phyloP scores from a whole-genome alignment of 352 stramenopile genomes.

The Globisporangium mamillatum region DNA sequence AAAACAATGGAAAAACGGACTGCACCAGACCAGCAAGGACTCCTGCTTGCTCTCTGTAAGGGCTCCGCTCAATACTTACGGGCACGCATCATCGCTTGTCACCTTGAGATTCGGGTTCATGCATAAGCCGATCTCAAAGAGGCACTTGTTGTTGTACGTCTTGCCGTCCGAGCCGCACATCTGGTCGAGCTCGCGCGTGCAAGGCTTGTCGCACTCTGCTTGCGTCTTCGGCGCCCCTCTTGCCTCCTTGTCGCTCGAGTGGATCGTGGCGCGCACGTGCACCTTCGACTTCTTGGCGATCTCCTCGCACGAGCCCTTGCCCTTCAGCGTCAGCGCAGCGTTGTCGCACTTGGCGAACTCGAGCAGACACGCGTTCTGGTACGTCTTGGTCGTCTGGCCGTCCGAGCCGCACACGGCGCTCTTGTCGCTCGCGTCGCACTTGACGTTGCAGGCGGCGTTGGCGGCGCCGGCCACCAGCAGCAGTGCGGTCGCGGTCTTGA shows the following conservation, averaged over 20 bases:
- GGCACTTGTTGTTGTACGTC: slow-evolving; percentile 24
- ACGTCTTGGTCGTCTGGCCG: slow-evolving; percentile 20
- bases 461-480: not conserved
- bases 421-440: slow-evolving; percentile 19
- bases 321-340: slow-evolving; percentile 6
- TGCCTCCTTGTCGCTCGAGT: slow-evolving; percentile 2
- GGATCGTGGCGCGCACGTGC: slow-evolving; percentile 14
- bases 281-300: not conserved
- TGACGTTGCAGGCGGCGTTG: slow-evolving; percentile 12
- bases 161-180: slow-evolving; percentile 18
- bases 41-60: not conserved
- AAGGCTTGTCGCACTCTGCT: slow-evolving; percentile 10
- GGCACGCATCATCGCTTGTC: slow-evolving; percentile 12
- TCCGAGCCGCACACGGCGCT: slow-evolving; percentile 19
- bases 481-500: slow-evolving; percentile 5
- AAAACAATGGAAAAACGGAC: not conserved
- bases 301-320: slow-evolving; percentile 5
- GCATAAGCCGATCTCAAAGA: slow-evolving; percentile 19
- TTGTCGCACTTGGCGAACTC: slow-evolving; percentile 21
- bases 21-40: not conserved
- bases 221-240: not conserved
- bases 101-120: slow-evolving; percentile 11
- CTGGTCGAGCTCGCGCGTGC: slow-evolving; percentile 14
- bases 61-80: not conserved
- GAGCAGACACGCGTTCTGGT: slow-evolving; percentile 20